These are phyloP conservation scores for Debaryomyces nepalensis DNA, from an alignment of 1,139 yeast species.

Conservation along the genomic window DNA sequence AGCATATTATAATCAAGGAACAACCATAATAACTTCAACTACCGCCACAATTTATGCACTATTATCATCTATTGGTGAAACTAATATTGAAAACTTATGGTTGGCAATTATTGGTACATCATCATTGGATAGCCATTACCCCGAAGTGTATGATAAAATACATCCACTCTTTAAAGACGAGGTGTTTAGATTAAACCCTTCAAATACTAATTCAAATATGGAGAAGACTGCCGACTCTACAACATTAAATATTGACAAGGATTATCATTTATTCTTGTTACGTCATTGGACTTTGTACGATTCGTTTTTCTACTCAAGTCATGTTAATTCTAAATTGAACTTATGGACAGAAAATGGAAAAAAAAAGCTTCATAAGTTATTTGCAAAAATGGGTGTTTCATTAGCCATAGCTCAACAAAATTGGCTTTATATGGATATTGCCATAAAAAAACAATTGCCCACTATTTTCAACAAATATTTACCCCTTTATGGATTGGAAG, in stretches of 20 bases:
- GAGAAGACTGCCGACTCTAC: constrained; percentile 67
- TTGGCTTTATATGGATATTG: constrained; percentile 89
- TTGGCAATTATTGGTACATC: constrained; percentile 87
- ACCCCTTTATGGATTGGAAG: constrained; percentile 80
- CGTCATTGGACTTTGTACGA: constrained; percentile 95
- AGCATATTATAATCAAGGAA: constrained; percentile 80
- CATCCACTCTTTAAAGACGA: constrained; percentile 83
- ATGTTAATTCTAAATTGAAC: constrained; percentile 83
- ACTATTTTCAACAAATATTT: constrained; percentile 71
- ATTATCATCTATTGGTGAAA: constrained; percentile 70
- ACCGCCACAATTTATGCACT: constrained; percentile 82
- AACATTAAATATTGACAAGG: constrained; percentile 71
- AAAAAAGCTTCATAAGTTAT: constrained; percentile 82
- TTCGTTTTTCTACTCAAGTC: constrained; percentile 86
- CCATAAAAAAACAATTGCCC: constrained; percentile 74
- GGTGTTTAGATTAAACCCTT: constrained; percentile 67
- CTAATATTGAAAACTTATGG: constrained; percentile 73
- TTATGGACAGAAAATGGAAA: constrained; percentile 94
- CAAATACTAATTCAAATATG: constrained; percentile 18
- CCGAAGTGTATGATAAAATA: constrained; percentile 74
- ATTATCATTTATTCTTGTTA: constrained; percentile 81
- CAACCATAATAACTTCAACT: constrained; percentile 74
- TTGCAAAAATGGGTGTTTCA: constrained; percentile 96
- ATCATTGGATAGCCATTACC: constrained; percentile 74
- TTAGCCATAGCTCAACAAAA: constrained; percentile 85